phyloP scores from a whole-genome alignment of 164 flowering plant species.

The Saururus chinensis region DNA sequence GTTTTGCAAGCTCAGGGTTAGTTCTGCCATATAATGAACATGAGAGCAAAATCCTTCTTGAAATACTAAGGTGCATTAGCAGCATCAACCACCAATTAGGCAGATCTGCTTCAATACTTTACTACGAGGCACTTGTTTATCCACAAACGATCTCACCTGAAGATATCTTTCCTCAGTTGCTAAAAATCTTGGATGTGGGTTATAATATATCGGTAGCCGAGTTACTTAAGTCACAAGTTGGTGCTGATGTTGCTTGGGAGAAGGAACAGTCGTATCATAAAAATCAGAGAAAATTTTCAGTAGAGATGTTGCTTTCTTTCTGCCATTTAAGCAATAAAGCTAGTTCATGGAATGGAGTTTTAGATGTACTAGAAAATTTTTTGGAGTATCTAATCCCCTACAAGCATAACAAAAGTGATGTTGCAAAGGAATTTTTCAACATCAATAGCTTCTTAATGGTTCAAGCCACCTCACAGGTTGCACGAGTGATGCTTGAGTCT shows the following conservation, averaged over 20 bases:
- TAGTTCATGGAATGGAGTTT: constrained; percentile 50
- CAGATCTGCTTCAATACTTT: constrained; percentile 51
- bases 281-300: constrained; percentile 60
- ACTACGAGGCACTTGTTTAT: constrained; percentile 57
- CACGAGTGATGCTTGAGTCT: constrained; percentile 77
- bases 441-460: constrained; percentile 34
- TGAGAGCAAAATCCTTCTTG: constrained; percentile 50
- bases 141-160: constrained; percentile 35
- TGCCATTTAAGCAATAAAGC: constrained; percentile 49
- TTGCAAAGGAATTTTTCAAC: constrained; percentile 23
- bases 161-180: constrained; percentile 45
- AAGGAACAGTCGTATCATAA: constrained; percentile 55
- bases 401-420: constrained; percentile 24
- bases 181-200: constrained; percentile 70
- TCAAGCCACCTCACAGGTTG: constrained; percentile 73
- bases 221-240: constrained; percentile 32
- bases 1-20: constrained; percentile 27
- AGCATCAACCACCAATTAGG: constrained; percentile 63
- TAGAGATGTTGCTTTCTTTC: constrained; percentile 62
- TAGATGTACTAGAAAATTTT: constrained; percentile 55
- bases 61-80: constrained; percentile 48
- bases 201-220: constrained; percentile 32
- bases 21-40: constrained; percentile 28
- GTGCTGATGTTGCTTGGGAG: constrained; percentile 50
- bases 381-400: constrained; percentile 61